phyloP scores from a whole-genome alignment of 257 asterid genomes.

The Solanum acaule region DNA sequence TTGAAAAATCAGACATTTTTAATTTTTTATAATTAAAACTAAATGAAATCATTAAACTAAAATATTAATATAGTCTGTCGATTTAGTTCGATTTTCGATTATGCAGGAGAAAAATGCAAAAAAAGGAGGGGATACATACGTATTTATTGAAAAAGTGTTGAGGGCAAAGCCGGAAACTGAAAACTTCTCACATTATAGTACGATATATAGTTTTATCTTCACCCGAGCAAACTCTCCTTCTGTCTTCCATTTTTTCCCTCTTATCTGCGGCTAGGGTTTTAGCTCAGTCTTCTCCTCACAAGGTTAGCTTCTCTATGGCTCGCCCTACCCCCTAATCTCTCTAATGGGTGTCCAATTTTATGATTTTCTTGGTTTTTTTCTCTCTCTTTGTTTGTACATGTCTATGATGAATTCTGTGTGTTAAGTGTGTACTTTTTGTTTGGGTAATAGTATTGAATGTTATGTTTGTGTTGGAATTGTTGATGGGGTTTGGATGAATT shows the following conservation, averaged over 20 bases:
- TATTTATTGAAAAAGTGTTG: neutral
- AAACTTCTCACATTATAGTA: neutral
- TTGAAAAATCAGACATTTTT: neutral
- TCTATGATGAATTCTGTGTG: neutral
- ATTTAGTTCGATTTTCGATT: neutral
- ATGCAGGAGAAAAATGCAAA: neutral
- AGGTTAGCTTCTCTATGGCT: neutral
- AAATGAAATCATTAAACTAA: neutral
- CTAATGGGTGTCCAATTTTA: neutral
- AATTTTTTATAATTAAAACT: too few relatives aligned
- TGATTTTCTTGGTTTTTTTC: neutral
- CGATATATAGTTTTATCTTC: neutral
- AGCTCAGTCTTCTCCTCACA: neutral
- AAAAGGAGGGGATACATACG: neutral
- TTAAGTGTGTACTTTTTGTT: neutral
- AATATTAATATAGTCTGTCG: neutral
- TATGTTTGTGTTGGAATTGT: neutral
- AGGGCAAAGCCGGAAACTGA: neutral
- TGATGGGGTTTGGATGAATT: neutral
- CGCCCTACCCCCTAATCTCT: neutral
- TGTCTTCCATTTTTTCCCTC: neutral
- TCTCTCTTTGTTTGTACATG: neutral
- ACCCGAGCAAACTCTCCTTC: neutral
- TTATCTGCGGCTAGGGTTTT: neutral
- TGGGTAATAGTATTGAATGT: neutral